Conservation (phyloP, 2,329 filamentous ascomycete genomes). For the Sclerotinia spermophila region DNA sequence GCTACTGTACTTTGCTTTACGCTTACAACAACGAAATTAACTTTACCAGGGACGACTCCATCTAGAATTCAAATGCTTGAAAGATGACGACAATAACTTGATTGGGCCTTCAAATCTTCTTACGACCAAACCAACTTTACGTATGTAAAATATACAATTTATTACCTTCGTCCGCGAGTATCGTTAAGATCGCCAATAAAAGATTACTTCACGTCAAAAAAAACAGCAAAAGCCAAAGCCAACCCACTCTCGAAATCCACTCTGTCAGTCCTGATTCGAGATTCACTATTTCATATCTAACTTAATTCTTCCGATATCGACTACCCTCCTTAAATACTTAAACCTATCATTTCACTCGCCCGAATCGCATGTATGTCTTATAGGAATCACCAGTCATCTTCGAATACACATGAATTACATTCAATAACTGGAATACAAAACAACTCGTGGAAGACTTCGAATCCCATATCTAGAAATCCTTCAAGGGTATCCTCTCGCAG, state of each 20-base stretch:
- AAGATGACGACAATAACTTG: conserved; percentile 12
- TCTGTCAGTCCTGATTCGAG: not conserved
- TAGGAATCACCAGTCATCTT: conserved; percentile 26
- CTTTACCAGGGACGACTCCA: too few species aligned
- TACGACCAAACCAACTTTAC: too few species aligned
- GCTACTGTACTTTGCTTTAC: too few species aligned
- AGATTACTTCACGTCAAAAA: not conserved
- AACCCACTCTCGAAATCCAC: not conserved
- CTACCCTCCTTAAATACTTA: not conserved
- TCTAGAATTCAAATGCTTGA: not conserved
- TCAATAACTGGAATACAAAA: conserved; percentile 18
- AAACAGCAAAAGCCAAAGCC: too few species aligned
- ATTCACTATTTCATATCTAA: not conserved
- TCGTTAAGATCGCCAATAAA: not conserved
- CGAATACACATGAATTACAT: conserved; percentile 14
- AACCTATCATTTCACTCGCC: not conserved
- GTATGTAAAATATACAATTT: too few species aligned
- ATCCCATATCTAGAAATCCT: conserved; percentile 26
- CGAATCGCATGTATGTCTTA: conserved; percentile 35
- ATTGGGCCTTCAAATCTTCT: not conserved
- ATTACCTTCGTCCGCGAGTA: not conserved
- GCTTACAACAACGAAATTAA: too few species aligned
- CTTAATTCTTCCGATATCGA: conserved; percentile 4
- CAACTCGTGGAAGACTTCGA: conserved; percentile 27
- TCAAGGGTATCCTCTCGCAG: conserved; percentile 24